Evolutionary conservation across 2,329 filamentous ascomycete species (phyloP), one percentile per base, ranked within the genome.

Genomic region (Botrytis tulipae): DNA sequence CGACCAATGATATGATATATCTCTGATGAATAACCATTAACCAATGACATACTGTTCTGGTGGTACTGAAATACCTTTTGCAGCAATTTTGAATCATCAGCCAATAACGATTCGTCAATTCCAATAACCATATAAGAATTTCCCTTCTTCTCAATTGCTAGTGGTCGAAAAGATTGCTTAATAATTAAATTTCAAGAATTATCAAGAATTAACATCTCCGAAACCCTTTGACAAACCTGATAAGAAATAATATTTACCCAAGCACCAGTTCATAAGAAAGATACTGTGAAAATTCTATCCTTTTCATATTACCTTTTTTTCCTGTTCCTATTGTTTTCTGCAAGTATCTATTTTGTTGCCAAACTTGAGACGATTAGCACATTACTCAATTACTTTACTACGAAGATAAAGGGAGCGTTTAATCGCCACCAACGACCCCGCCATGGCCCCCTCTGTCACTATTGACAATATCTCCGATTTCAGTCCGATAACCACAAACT

Each of bases 391-490:
- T 6, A 54, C 29, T 65, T 32, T 25, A 44, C 29, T 9, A 16
- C 7, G 10, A 18, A 59, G 2, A 40, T 14, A 57, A 37, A 72
- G 37, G 37, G 22, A 29, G 62, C 51, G 18, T 60, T 14, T 40
- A 51, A 59, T 48, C 48, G 65, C 51, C 57, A 60, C 59, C 66
- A 65, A 69, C 37, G 22, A 65, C 71, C 65, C 69, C 73, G 75
- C 68, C 62, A 80, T 80, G 79, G 74, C 78, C n/a, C 79, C 79
- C 73, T 78, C 79, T 35, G 71, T 81, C 74, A 78, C 75, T 32
- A 75, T 81, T 37, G 79, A 81, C 71, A 80, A 79, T 70, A 72
- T 74, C 73, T 78, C 78, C 74, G 79, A 81, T 75, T 80, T 80
- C 78, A 77, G 73, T 71, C 74, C 77, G 73, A 70, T 73, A 18